Conservation (phyloP, 2,329 filamentous ascomycete genomes). For the Diaporthe vaccinii region DNA sequence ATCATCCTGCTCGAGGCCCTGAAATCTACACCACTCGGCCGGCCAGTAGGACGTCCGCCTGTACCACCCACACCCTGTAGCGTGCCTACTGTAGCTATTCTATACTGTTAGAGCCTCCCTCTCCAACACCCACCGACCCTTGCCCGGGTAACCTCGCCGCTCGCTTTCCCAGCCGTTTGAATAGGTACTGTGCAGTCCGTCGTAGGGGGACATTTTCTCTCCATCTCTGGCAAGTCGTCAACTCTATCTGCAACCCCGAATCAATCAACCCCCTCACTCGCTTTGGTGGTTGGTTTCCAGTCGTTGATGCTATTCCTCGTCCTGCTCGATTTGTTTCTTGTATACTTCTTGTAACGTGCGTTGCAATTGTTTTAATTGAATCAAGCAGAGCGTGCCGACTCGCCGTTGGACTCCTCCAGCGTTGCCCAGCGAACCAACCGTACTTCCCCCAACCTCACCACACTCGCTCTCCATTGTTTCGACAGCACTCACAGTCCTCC, state of each 20-base stretch:
- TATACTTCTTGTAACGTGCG: slow-evolving; percentile 6
- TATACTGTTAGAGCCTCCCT: slow-evolving; percentile 3
- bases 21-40: slow-evolving; percentile 27
- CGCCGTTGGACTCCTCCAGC: slow-evolving; percentile 35
- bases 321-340: slow-evolving; percentile 43
- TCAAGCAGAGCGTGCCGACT: slow-evolving; percentile 39
- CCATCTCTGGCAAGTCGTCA: slow-evolving; percentile 34
- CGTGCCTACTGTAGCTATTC: neutral
- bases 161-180: slow-evolving; percentile 22
- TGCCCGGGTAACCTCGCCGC: slow-evolving; percentile 13
- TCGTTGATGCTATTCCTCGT: slow-evolving; percentile 51
- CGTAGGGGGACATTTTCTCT: slow-evolving; percentile 32
- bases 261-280: slow-evolving; percentile 66
- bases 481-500: slow-evolving; percentile 35
- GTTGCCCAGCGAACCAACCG: slow-evolving; percentile 48
- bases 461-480: slow-evolving; percentile 16
- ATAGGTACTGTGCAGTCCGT: slow-evolving; percentile 15
- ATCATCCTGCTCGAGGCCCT: slow-evolving; percentile 31
- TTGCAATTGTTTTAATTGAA: slow-evolving; percentile 30
- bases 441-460: slow-evolving; percentile 36
- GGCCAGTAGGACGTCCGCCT: slow-evolving; percentile 8
- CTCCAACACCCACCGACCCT: neutral
- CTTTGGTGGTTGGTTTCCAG: slow-evolving; percentile 62
- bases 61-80: slow-evolving; percentile 22
- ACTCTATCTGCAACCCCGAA: slow-evolving; percentile 29